Evolutionary conservation across 2,329 filamentous ascomycete species (phyloP), one percentile per base, ranked within the genome.

Genomic region (Aspergillus clavatus): DNA sequence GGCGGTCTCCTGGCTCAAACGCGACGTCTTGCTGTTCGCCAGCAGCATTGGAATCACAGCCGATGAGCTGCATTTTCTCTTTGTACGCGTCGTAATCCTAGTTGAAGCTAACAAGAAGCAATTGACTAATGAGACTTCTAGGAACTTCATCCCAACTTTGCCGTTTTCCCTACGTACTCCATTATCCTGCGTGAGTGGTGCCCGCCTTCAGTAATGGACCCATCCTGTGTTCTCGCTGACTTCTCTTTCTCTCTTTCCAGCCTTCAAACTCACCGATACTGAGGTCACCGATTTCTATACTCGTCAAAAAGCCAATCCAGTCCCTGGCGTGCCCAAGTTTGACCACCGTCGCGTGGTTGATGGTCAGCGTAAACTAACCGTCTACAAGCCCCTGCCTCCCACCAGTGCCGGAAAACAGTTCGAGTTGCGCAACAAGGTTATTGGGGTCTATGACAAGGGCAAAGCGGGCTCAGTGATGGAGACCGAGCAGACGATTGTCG

Each of bases 31-130:
- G 50, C 82, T 97, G 50, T 96, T 96, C 68, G 89, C 90, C 57
- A 85, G 86, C 69, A 91, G 85, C 72, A 91, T 96, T 66, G 90
- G 90, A 45, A 83, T 79, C 63, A 91, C 81, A 10, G 78, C 79
- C n/a, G 83, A 95, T 58, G 90, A 96, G 75, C 81, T 95, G 61
- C 89, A 95, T 65, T 95, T 91, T 65, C 83, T 95, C 71, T 96
- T 89, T 60, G 89, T 93, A 76, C 48, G 79, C 28, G 19, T 44
- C 14, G n/a, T n/a, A n/a, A n/a, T n/a, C n/a, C n/a, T n/a, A n/a
- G n/a, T n/a, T n/a, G n/a, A n/a, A n/a, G n/a, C n/a, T n/a, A n/a
- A n/a, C n/a, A n/a, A n/a, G n/a, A n/a, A n/a, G n/a, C n/a, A n/a
- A n/a, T n/a, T n/a, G n/a, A n/a, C n/a, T n/a, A n/a, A n/a, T n/a